These are phyloP conservation scores for Isochrysis galbana DNA, from an alignment of 78 protist species.

Conservation along the genomic window DNA sequence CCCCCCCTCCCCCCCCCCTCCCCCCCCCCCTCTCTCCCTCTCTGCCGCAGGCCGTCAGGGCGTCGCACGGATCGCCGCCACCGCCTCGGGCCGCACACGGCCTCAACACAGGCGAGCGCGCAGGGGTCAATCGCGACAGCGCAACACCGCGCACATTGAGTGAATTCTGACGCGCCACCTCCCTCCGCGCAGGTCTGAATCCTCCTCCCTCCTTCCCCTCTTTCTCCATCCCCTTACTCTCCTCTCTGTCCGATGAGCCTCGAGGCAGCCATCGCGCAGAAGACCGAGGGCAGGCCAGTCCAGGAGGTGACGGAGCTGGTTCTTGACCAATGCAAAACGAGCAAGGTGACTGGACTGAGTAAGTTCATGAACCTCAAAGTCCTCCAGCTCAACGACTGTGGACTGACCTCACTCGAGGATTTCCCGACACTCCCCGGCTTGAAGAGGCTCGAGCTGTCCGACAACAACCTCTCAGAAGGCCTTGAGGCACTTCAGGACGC, in stretches of 20 bases:
- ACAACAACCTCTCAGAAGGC: not conserved
- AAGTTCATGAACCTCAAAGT: not conserved
- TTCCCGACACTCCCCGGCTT: not conserved
- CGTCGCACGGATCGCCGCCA: no score
- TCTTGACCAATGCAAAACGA: not conserved
- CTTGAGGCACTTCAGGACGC: not conserved
- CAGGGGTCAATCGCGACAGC: no score
- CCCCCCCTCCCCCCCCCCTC: no score
- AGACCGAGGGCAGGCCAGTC: not conserved
- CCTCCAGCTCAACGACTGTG: not conserved
- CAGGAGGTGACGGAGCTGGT: not conserved
- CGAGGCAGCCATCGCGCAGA: not conserved
- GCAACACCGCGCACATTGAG: no score
- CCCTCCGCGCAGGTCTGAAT: no score
- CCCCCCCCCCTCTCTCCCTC: no score
- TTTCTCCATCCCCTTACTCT: no score
- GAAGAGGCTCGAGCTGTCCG: not conserved
- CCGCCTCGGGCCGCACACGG: no score
- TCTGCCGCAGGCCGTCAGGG: no score
- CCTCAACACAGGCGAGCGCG: no score
- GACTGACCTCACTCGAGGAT: conserved; percentile 11
- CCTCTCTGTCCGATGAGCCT: not conserved
- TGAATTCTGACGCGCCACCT: no score
- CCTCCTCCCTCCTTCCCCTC: no score
- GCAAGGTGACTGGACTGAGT: not conserved